Evolutionary conservation across 306 rosid species (phyloP).

Genomic region (Prunus campanulata): DNA sequence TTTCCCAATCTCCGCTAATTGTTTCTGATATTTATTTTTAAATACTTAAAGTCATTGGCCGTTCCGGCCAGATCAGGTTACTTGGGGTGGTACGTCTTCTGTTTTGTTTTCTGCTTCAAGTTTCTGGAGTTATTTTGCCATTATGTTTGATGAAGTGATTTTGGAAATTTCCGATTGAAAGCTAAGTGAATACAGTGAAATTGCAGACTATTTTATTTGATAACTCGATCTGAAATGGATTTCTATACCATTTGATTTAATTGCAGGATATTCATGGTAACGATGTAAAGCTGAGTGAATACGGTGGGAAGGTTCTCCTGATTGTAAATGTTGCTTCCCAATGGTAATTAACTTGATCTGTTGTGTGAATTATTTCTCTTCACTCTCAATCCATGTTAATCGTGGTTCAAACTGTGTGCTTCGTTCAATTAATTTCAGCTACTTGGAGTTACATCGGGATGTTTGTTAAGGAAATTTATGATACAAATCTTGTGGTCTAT

Average conservation of each 20-base stretch:
- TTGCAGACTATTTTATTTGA: background rate
- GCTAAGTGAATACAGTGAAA: background rate
- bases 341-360: constrained; percentile 44
- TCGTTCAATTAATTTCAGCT: background rate
- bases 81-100: background rate
- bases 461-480: background rate
- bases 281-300: constrained; percentile 64
- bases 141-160: background rate
- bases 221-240: background rate
- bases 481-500: background rate
- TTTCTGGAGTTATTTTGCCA: background rate
- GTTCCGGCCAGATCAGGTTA: background rate
- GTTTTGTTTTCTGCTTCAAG: background rate
- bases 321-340: constrained; percentile 89
- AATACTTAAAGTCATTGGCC: background rate
- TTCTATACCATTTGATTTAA: constrained; percentile 16
- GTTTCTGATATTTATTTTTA: background rate
- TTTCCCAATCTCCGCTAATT: background rate
- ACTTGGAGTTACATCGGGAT: background rate
- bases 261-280: constrained; percentile 77
- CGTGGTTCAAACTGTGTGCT: background rate
- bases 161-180: background rate
- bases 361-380: background rate
- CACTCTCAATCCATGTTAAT: background rate
- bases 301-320: constrained; percentile 72